These are phyloP conservation scores for Thecaphora thlaspeos DNA, from an alignment of 1,284 basidiomycete genomes.

Conservation along the genomic window DNA sequence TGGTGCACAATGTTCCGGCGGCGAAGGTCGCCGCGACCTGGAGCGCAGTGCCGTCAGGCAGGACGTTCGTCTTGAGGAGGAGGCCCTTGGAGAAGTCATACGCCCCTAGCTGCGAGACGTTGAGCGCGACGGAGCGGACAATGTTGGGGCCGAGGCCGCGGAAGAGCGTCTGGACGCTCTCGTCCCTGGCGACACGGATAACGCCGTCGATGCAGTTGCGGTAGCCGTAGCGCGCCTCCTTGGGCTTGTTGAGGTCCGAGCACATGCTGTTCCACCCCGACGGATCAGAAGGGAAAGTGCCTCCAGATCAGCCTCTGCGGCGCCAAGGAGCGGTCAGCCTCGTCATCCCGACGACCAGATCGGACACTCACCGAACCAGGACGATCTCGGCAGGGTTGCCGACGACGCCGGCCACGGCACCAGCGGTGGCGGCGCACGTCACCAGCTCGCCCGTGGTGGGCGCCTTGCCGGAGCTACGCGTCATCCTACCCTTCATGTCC, in stretches of 20 bases:
- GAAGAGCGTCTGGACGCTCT: slow-evolving; percentile 60
- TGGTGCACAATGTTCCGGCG: slow-evolving; percentile 64
- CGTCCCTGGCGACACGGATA: slow-evolving; percentile 60
- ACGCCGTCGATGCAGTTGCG: slow-evolving; percentile 61
- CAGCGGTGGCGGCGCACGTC: slow-evolving; percentile 47
- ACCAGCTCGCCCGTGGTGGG: slow-evolving; percentile 27
- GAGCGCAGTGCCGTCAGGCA: slow-evolving; percentile 60
- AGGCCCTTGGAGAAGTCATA: slow-evolving; percentile 63
- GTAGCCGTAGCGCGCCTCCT: slow-evolving; percentile 53
- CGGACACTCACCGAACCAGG: slow-evolving; percentile 48
- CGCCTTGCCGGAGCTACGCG: slow-evolving; percentile 9
- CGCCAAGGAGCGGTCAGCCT: no score
- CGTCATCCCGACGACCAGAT: no score
- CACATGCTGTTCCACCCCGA: no score
- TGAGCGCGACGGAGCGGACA: slow-evolving; percentile 63
- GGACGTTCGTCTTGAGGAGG: slow-evolving; percentile 52
- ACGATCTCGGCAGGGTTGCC: slow-evolving; percentile 62
- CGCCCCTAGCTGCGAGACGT: slow-evolving; percentile 57
- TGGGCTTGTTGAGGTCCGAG: slow-evolving; percentile 56
- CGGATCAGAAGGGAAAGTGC: no score
- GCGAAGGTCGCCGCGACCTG: slow-evolving; percentile 33
- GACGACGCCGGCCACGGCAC: slow-evolving; percentile 49
- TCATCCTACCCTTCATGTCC: slow-evolving; percentile 41
- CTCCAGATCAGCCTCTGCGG: no score
- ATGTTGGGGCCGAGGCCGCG: slow-evolving; percentile 62